Conservation (phyloP, 768 basidiomycete genomes). For the Agrocybe chaxingu region DNA sequence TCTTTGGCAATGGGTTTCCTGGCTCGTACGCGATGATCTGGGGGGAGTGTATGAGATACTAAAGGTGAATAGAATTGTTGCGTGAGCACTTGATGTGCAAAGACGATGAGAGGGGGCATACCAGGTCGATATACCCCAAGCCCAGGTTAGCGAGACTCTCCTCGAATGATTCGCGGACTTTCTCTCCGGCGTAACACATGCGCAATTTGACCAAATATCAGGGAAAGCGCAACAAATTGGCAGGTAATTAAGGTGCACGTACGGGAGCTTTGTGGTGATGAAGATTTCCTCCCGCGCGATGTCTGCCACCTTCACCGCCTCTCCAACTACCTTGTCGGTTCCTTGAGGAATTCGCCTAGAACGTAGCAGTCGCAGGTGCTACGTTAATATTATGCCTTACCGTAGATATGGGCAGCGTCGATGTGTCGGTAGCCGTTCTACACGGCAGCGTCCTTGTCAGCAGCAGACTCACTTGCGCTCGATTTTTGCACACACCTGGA, state of each 20-base stretch:
- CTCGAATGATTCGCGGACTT: slow-evolving; percentile 38
- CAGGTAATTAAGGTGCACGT: slow-evolving; percentile 7
- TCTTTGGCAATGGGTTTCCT: slow-evolving; percentile 16
- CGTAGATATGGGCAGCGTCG: slow-evolving; percentile 35
- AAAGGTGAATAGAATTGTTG: not conserved
- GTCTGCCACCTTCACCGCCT: slow-evolving; percentile 43
- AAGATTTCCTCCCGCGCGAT: slow-evolving; percentile 46
- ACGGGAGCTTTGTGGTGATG: slow-evolving; percentile 49
- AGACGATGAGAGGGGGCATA: slow-evolving; percentile 7
- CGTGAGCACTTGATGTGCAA: not conserved
- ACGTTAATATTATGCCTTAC: slow-evolving; percentile 11
- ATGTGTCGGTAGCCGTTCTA: slow-evolving; percentile 41
- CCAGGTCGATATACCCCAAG: slow-evolving; percentile 47
- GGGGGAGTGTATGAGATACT: slow-evolving; percentile 56
- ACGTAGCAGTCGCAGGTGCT: not conserved
- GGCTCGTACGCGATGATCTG: slow-evolving; percentile 30
- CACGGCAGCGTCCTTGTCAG: too few relatives aligned
- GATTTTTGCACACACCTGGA: slow-evolving; percentile 25
- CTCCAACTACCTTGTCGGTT: slow-evolving; percentile 42
- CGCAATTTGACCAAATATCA: not conserved
- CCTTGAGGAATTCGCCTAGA: slow-evolving; percentile 13
- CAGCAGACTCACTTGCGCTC: not conserved
- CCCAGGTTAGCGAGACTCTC: slow-evolving; percentile 37
- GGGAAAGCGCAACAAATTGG: not conserved
- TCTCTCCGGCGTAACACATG: slow-evolving; percentile 35